phyloP scores from a whole-genome alignment of 371 early-diverging fungal species.

The Apophysomyces variabilis region DNA sequence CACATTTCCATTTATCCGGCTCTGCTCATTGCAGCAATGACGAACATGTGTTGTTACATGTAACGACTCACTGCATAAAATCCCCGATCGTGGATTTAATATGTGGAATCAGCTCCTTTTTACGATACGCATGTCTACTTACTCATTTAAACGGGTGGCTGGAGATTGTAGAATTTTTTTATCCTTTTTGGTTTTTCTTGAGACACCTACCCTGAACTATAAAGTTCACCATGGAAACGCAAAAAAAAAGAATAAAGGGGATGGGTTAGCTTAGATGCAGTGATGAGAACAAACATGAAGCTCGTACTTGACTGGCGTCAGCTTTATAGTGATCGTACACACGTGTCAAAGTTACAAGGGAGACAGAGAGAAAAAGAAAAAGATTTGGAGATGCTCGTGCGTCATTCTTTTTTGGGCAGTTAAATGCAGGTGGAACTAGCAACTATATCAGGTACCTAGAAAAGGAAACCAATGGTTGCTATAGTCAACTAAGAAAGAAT shows the following conservation, averaged over 20 bases:
- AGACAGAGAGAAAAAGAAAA: neutral
- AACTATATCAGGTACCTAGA: neutral
- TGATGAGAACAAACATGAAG: too few relatives aligned
- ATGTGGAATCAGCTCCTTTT: conserved; percentile 1
- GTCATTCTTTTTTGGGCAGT: conserved; percentile 5
- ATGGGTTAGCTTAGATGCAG: too few relatives aligned
- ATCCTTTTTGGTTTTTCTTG: neutral
- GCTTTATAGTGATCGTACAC: neutral
- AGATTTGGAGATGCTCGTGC: neutral
- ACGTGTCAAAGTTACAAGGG: neutral
- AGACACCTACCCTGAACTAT: neutral
- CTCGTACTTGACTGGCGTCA: too few relatives aligned
- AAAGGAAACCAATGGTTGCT: neutral
- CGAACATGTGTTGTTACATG: conserved; percentile 8
- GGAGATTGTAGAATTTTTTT: neutral
- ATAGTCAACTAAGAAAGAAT: neutral
- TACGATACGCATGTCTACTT: neutral
- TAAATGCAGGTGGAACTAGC: conserved; percentile 2
- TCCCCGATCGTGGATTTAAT: neutral
- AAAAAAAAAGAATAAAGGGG: neutral
- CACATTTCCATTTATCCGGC: conserved; percentile 1
- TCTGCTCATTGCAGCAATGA: neutral
- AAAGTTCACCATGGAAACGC: neutral
- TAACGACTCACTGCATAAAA: neutral
- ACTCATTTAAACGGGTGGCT: conserved; percentile 6